Conservation (phyloP, 371 early-diverging fungal species). For the Lichtheimia ornata region DNA sequence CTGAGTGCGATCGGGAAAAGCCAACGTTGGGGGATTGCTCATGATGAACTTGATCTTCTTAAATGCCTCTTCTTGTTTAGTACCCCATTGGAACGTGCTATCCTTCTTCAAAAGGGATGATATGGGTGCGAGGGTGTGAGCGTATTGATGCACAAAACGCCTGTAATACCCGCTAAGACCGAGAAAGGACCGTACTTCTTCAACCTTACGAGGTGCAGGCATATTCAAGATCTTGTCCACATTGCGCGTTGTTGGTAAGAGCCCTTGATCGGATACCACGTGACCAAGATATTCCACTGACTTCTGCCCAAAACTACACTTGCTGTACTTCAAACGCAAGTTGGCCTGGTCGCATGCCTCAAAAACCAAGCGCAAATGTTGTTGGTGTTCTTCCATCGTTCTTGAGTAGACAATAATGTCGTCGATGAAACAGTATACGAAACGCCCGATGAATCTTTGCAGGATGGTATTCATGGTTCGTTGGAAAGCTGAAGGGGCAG, state of each 20-base stretch:
- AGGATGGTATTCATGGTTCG: conserved; percentile 7
- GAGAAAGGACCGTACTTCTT: conserved; percentile 25
- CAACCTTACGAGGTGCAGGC: conserved; percentile 9
- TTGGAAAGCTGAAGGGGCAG: conserved; percentile 42
- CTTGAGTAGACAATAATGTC: conserved; percentile 48
- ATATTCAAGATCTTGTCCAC: conserved; percentile 7
- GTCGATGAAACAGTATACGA: conserved; percentile 44
- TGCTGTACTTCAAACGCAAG: conserved; percentile 33
- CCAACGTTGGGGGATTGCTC: conserved; percentile 6
- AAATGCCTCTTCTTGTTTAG: conserved; percentile 21
- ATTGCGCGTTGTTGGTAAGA: conserved; percentile 6
- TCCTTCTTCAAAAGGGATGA: conserved; percentile 16
- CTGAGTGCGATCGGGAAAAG: conserved; percentile 10
- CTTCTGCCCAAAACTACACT: conserved; percentile 10
- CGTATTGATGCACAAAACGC: conserved; percentile 29
- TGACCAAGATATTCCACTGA: conserved; percentile 34
- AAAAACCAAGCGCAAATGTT: conserved; percentile 37
- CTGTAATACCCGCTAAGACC: conserved; percentile 34
- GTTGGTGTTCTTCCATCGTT: conserved; percentile 35
- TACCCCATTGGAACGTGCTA: conserved; percentile 12
- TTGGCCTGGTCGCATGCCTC: conserved; percentile 21
- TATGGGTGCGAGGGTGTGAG: conserved; percentile 16
- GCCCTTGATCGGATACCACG: conserved; percentile 26
- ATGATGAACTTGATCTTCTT: conserved; percentile 6
- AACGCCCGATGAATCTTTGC: conserved; percentile 12